Percentiles rank a stretch among this genome's conserved stretches.
Evolutionary conservation across 1,139 yeast species (phyloP).

Genomic region (Lodderomyces oxycetoniae): DNA sequence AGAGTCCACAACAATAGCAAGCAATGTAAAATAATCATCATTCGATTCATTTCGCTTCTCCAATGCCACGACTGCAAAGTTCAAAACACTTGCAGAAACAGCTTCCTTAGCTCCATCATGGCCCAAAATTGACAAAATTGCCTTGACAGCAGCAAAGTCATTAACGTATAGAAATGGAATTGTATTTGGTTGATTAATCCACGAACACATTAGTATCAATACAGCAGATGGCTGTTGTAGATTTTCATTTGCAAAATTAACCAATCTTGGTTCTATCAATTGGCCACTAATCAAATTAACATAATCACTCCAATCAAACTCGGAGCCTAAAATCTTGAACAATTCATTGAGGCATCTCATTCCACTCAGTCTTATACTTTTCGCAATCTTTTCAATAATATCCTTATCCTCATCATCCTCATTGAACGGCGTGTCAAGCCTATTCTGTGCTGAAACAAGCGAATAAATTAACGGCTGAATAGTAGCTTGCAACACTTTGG

Average conservation of each 20-base stretch:
- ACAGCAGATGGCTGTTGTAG: conserved; percentile 79
- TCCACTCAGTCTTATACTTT: conserved; percentile 56
- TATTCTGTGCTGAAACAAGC: conserved; percentile 51
- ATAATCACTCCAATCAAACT: conserved; percentile 54
- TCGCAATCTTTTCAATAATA: conserved; percentile 40
- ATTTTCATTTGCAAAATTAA: conserved; percentile 67
- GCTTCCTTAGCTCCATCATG: conserved; percentile 59
- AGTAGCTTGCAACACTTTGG: conserved; percentile 45
- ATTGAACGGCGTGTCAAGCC: conserved; percentile 23
- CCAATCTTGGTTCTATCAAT: conserved; percentile 63
- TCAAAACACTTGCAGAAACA: conserved; percentile 55
- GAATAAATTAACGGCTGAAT: conserved; percentile 60
- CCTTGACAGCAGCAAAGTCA: conserved; percentile 49
- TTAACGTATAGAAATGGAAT: conserved; percentile 53
- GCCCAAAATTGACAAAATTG: conserved; percentile 52
- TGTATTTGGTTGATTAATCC: conserved; percentile 53
- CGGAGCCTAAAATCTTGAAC: conserved; percentile 45
- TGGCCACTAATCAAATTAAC: conserved; percentile 47
- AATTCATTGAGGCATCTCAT: conserved; percentile 52
- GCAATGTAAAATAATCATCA: conserved; percentile 43
- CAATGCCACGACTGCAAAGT: conserved; percentile 47
- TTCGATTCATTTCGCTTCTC: conserved; percentile 33
- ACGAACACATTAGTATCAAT: conserved; percentile 58
- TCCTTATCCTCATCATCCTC: conserved; percentile 15
- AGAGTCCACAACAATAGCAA: conserved; percentile 54